Evolutionary conservation across 441 rosid species (phyloP).

Genomic region (Aleurites moluccanus): DNA sequence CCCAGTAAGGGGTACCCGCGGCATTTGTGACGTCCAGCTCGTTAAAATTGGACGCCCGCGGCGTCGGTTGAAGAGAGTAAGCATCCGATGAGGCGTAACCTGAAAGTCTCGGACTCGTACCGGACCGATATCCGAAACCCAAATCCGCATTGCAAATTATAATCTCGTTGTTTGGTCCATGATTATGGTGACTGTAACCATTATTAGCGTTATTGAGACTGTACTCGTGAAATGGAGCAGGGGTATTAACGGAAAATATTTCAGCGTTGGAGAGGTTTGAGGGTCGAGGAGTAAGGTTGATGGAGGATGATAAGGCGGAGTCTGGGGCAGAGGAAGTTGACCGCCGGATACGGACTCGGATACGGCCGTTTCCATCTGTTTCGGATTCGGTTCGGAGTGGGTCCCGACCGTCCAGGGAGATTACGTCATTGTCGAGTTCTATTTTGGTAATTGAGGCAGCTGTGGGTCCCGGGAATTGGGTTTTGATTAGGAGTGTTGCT

Average conservation of each 20-base stretch:
- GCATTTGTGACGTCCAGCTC: constrained; percentile 49
- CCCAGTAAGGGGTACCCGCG: constrained; percentile 55
- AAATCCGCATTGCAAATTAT: constrained; percentile 50
- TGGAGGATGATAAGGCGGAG: constrained; percentile 59
- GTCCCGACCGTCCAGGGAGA: constrained; percentile 71
- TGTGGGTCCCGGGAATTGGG: constrained; percentile 61
- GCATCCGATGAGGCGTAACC: constrained; percentile 78
- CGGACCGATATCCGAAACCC: constrained; percentile 50
- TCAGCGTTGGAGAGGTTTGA: constrained; percentile 79
- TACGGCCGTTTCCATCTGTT: constrained; percentile 53
- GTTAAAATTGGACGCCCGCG: constrained; percentile 71
- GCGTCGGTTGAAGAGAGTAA: constrained; percentile 78
- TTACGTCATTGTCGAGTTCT: constrained; percentile 65
- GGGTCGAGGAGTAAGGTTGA: constrained; percentile 61
- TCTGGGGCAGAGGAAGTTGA: constrained; percentile 71
- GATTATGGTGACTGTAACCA: constrained; percentile 10
- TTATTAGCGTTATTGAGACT: no score
- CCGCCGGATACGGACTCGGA: constrained; percentile 62
- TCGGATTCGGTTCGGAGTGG: constrained; percentile 72
- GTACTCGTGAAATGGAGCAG: constrained; percentile 37
- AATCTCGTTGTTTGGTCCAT: constrained; percentile 36
- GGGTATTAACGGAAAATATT: constrained; percentile 72
- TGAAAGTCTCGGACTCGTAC: constrained; percentile 59
- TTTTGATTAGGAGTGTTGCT: constrained; percentile 52
- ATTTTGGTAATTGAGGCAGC: constrained; percentile 62